Evolutionary conservation across 2,329 filamentous ascomycete species (phyloP).

Genomic region (Diaporthe citriasiana): DNA sequence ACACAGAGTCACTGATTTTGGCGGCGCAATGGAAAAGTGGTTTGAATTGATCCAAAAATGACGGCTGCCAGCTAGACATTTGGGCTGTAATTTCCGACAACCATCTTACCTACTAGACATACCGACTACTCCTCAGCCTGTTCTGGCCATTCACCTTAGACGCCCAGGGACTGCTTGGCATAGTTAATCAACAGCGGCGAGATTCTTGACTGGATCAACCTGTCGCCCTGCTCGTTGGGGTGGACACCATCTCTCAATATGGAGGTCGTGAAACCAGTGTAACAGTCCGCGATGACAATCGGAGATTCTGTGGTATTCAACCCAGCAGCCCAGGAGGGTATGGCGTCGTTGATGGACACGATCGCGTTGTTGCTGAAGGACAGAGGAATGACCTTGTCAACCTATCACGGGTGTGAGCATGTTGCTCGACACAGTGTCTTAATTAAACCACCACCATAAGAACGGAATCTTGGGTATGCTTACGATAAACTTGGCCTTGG

Average conservation of each 20-base stretch:
- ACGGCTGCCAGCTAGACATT: background rate
- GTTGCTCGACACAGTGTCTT: too few relatives aligned
- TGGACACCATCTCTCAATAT: constrained; percentile 58
- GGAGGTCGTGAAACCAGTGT: constrained; percentile 50
- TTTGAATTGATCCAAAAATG: background rate
- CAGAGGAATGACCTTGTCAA: constrained; percentile 58
- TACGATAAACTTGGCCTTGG: constrained; percentile 58
- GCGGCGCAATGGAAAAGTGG: background rate
- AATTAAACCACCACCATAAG: background rate
- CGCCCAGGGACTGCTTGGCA: constrained; percentile 1
- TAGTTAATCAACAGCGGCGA: background rate
- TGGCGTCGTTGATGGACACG: constrained; percentile 45
- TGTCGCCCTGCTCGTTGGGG: constrained; percentile 54
- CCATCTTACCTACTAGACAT: background rate
- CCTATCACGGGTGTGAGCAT: constrained; percentile 45
- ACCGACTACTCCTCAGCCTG: background rate
- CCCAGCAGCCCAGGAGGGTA: constrained; percentile 53
- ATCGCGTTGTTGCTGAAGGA: constrained; percentile 48
- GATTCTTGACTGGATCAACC: constrained; percentile 7
- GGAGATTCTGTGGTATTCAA: constrained; percentile 55
- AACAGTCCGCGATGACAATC: constrained; percentile 57
- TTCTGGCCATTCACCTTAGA: background rate
- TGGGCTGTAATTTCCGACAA: background rate
- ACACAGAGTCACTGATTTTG: background rate
- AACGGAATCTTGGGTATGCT: constrained; percentile 35